phyloP scores from a whole-genome alignment of 2,329 filamentous ascomycete genomes.

The Fonsecaea monophora region DNA sequence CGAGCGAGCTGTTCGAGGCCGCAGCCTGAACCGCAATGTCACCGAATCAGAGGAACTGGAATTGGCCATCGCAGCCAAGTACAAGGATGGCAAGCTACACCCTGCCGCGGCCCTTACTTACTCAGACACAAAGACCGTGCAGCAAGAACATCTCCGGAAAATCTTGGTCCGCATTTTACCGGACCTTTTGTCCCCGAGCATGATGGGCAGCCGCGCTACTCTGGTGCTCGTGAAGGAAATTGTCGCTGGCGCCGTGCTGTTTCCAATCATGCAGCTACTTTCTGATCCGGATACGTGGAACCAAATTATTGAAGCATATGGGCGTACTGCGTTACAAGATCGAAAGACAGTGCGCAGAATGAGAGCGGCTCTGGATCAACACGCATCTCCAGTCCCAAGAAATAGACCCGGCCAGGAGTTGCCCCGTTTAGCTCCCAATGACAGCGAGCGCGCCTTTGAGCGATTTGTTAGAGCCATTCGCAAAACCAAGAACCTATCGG shows the following conservation, averaged over 20 bases:
- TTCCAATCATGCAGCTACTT: constrained; percentile 78
- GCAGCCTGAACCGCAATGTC: constrained; percentile 83
- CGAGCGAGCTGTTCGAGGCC: constrained; percentile 83
- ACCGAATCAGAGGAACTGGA: constrained; percentile 97
- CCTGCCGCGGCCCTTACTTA: constrained; percentile 82
- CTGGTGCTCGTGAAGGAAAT: constrained; percentile 84
- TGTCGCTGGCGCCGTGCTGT: constrained; percentile 87
- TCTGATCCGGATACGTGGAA: constrained; percentile 98
- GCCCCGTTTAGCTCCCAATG: constrained; percentile 78
- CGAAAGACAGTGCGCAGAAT: constrained; percentile 92
- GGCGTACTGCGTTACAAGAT: constrained; percentile 87
- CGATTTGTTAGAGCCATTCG: constrained; percentile 89
- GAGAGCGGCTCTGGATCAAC: constrained; percentile 88
- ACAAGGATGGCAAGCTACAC: constrained; percentile 85
- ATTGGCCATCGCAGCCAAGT: constrained; percentile 93
- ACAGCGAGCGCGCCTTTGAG: constrained; percentile 92
- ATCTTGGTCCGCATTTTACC: constrained; percentile 76
- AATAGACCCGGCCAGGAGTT: constrained; percentile 70
- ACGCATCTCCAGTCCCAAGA: constrained; percentile 81
- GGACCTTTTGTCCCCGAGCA: constrained; percentile 72
- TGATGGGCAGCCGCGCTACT: constrained; percentile 81
- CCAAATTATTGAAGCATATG: constrained; percentile 88
- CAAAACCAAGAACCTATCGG: constrained; percentile 87
- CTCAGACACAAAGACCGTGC: constrained; percentile 80
- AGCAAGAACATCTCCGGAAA: constrained; percentile 86